These are phyloP conservation scores for Leptodontidium sp. DNA, from an alignment of 2,329 filamentous ascomycete genomes.

Conservation along the genomic window DNA sequence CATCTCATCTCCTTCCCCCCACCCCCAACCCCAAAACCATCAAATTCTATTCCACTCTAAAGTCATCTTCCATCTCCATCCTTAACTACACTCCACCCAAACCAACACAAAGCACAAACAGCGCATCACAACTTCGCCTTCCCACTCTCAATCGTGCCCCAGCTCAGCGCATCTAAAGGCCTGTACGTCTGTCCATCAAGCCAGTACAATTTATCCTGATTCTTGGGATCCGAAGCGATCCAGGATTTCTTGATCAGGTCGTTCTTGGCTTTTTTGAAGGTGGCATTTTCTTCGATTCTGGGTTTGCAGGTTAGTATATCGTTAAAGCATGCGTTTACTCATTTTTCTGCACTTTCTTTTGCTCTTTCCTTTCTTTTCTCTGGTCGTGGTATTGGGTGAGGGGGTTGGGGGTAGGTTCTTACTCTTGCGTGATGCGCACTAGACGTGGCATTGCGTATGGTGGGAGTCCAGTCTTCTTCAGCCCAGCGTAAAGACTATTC, in stretches of 20 bases:
- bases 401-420: slow-evolving; percentile 30
- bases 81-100: no score
- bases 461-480: slow-evolving; percentile 55
- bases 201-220: slow-evolving; percentile 53
- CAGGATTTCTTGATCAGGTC: slow-evolving; percentile 53
- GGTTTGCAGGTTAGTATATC: slow-evolving; percentile 11
- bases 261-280: slow-evolving; percentile 58
- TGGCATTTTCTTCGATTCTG: slow-evolving; percentile 54
- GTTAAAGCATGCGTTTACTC: neutral
- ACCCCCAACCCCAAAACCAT: no score
- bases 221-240: slow-evolving; percentile 46
- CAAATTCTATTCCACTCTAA: no score
- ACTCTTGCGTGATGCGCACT: slow-evolving; percentile 56
- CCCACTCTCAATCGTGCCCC: slow-evolving; percentile 53
- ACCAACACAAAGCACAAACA: no score
- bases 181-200: slow-evolving; percentile 52
- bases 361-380: neutral
- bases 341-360: neutral
- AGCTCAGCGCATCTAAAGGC: slow-evolving; percentile 49
- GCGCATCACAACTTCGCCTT: slow-evolving; percentile 49
- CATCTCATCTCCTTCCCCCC: no score
- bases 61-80: no score
- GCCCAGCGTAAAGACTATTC: slow-evolving; percentile 47
- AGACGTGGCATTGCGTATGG: slow-evolving; percentile 56
- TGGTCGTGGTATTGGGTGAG: no score